A percentile compares a stretch with the other conserved stretches of the same genome.
phyloP scores from a whole-genome alignment of 1,139 yeast genomes.

The Saccharomycopsis hybrid region DNA sequence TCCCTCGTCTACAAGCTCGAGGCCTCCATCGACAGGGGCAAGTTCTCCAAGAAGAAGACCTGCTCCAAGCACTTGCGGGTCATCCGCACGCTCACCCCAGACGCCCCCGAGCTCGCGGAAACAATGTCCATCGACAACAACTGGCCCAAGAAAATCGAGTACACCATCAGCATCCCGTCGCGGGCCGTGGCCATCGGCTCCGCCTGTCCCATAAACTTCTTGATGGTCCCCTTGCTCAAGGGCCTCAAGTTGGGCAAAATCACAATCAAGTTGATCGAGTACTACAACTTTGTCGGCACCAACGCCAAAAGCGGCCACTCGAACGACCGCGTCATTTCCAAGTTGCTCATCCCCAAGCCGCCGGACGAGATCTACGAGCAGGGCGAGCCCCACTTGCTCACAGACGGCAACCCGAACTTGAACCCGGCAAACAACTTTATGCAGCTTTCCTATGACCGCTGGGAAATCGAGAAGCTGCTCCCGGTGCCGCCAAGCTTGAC shows the following conservation, averaged over 20 bases:
- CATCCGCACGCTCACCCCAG: conserved; percentile 83
- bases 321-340: conserved; percentile 53
- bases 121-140: conserved; percentile 92
- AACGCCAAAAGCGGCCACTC: conserved; percentile 32
- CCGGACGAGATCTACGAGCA: conserved; percentile 27
- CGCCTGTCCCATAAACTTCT: conserved; percentile 58
- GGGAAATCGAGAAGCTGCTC: conserved; percentile 67
- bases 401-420: conserved; percentile 23
- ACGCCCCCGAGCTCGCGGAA: conserved; percentile 81
- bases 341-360: conserved; percentile 39
- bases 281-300: conserved; percentile 51
- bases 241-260: conserved; percentile 74
- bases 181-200: conserved; percentile 91
- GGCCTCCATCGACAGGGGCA: conserved; percentile 78
- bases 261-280: conserved; percentile 61
- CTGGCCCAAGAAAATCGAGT: conserved; percentile 94
- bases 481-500: conserved; percentile 66
- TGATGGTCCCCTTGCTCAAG: conserved; percentile 73
- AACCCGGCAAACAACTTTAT: conserved; percentile 12
- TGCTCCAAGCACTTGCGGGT: conserved; percentile 73
- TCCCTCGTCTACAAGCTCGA: conserved; percentile 71
- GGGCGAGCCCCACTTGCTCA: conserved; percentile 27
- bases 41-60: conserved; percentile 59
- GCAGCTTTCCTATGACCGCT: conserved; percentile 44
- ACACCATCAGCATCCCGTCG: conserved; percentile 78